Base-by-base conservation (phyloP, 2,329 filamentous ascomycete species). In the Fusarium acutatum region DNA sequence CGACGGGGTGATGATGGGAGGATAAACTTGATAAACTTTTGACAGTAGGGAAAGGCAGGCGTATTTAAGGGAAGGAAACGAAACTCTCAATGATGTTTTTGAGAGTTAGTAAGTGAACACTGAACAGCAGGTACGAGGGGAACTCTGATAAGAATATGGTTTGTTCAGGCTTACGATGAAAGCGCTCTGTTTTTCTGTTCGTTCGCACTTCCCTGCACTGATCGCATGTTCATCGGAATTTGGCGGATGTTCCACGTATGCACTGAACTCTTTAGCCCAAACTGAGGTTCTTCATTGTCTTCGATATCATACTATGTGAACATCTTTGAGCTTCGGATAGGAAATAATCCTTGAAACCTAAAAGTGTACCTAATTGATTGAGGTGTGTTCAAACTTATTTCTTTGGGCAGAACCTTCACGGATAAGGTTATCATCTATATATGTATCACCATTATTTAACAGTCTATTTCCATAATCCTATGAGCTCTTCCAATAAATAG, bases 351-450 rank as follows among this genome's bases (percentile, higher is more conserved):
- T 24, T 34, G 4, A 20, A 18, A 6, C 22, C n/a, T 10, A 5
- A 24, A 9, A 50, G 12, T 14, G 15, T 6, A 32, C 0, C 11
- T 6, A 49, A 18, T 49, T 7, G 11, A 34, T 50, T 6, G 17
- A 18, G 7, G 17, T 4, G 7, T 47, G 17, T 24, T 34, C 22
- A 20, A 34, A 7, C 14, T 10, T 6, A 43, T 7, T 24, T 12
- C 6, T 22, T 17, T 15, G 1, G 12, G 7, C 7, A 24, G 22
- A 34, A 6, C 47, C 22, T 34, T 24, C 8, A 6, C 2, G 13
- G 9, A 14, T 20, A 24, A 11, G 3, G 2, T 34, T 6, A 15
- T 4, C 12, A 24, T 20, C 3, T 0, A 14, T 5, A 3, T 9
- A 5, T 9, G 5, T 7, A 3, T n/a, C n/a, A 4, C 22, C 2